Conservation (phyloP, 352 stramenopile species). For the Pythium phragmiticola region DNA sequence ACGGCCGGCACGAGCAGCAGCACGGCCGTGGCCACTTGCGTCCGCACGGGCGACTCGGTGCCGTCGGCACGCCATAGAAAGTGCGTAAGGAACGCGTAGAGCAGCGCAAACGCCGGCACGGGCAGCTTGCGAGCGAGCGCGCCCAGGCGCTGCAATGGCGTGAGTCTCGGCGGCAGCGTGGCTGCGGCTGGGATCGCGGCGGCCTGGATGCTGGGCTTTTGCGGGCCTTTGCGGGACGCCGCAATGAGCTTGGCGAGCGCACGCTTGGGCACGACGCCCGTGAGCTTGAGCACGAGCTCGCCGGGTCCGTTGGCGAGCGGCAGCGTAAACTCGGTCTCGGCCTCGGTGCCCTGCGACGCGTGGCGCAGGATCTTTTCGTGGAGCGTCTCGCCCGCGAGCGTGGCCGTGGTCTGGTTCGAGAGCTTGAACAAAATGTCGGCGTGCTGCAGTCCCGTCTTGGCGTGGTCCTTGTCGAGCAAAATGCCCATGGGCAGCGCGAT, state of each 20-base stretch:
- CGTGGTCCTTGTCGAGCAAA: slow-evolving; percentile 49
- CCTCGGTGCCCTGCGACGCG: slow-evolving; percentile 27
- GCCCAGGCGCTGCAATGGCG: slow-evolving; percentile 17
- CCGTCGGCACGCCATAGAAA: slow-evolving; percentile 49
- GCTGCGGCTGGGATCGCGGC: slow-evolving; percentile 14
- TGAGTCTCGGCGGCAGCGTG: not conserved
- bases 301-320: slow-evolving; percentile 55
- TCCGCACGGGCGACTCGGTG: slow-evolving; percentile 31
- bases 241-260: slow-evolving; percentile 42
- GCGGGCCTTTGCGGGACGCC: slow-evolving; percentile 18
- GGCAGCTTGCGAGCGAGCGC: slow-evolving; percentile 39
- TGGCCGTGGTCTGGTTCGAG: slow-evolving; percentile 52
- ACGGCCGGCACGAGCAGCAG: slow-evolving; percentile 61
- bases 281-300: slow-evolving; percentile 62
- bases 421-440: slow-evolving; percentile 73
- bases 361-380: slow-evolving; percentile 63
- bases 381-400: slow-evolving; percentile 45
- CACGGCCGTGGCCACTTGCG: slow-evolving; percentile 56
- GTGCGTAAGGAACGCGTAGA: slow-evolving; percentile 70
- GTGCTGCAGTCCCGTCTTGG: slow-evolving; percentile 36
- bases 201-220: slow-evolving; percentile 5
- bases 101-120: slow-evolving; percentile 61
- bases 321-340: slow-evolving; percentile 63
- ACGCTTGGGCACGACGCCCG: slow-evolving; percentile 43
- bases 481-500: slow-evolving; percentile 65